These are phyloP conservation scores for Microascus cirrosus DNA, from an alignment of 2,329 filamentous ascomycete species.

Conservation along the genomic window DNA sequence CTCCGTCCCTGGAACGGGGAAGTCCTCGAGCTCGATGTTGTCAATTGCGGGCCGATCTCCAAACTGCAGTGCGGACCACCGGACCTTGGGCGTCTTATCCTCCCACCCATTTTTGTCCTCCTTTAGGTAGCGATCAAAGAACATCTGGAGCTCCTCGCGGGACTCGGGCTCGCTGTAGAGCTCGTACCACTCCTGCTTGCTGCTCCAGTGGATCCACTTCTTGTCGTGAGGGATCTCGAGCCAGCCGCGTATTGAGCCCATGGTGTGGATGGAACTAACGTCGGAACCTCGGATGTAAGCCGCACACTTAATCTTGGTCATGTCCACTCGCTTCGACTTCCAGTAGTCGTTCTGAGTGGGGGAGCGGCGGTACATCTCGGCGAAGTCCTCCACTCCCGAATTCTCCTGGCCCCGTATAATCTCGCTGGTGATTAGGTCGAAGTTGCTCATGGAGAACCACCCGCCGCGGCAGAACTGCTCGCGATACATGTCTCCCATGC, in stretches of 20 bases:
- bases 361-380: slow-evolving; percentile 25
- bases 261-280: slow-evolving; percentile 16
- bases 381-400: slow-evolving; percentile 24
- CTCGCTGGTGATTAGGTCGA: slow-evolving; percentile 25
- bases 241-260: slow-evolving; percentile 17
- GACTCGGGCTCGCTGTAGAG: slow-evolving; percentile 22
- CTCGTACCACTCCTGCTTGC: slow-evolving; percentile 32
- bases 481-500: slow-evolving; percentile 12
- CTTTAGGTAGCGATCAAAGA: slow-evolving; percentile 32
- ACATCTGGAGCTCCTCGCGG: slow-evolving; percentile 22
- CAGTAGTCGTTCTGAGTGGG: slow-evolving; percentile 21
- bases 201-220: slow-evolving; percentile 27
- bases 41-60: slow-evolving; percentile 19
- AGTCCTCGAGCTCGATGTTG: slow-evolving; percentile 19
- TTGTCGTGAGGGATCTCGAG: slow-evolving; percentile 11
- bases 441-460: slow-evolving; percentile 24
- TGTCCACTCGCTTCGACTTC: slow-evolving; percentile 23
- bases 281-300: slow-evolving; percentile 21
- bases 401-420: slow-evolving; percentile 19
- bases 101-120: slow-evolving; percentile 32
- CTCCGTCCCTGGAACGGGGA: slow-evolving; percentile 19
- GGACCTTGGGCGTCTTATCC: slow-evolving; percentile 27
- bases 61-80: slow-evolving; percentile 26
- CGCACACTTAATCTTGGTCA: slow-evolving; percentile 21
- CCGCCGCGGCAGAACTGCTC: slow-evolving; percentile 12